Conservation (phyloP, 2,329 filamentous ascomycete genomes). For the Bipolaris bicolor region DNA sequence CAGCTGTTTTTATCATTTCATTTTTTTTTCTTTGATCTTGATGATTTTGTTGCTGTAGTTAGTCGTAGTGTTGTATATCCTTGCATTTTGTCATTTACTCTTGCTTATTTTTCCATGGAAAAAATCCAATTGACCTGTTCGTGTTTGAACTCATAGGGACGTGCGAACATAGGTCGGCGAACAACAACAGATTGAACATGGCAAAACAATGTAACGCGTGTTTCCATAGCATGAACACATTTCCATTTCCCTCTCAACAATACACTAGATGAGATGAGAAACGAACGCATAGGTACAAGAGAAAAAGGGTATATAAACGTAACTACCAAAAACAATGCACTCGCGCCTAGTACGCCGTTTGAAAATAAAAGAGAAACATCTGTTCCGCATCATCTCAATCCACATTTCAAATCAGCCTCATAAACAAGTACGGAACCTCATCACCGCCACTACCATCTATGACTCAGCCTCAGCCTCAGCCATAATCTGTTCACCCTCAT, state of each 20-base stretch:
- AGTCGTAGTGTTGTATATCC: too few relatives aligned
- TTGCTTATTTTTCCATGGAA: too few relatives aligned
- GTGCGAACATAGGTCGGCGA: too few relatives aligned
- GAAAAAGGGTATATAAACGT: background rate
- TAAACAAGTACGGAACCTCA: background rate
- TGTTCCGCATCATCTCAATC: background rate
- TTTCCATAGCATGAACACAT: background rate
- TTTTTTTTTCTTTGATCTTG: too few relatives aligned
- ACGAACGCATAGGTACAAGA: background rate
- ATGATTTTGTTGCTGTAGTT: too few relatives aligned
- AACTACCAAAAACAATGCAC: background rate
- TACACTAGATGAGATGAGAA: background rate
- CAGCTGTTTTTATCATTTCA: too few relatives aligned
- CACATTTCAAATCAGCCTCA: too few relatives aligned
- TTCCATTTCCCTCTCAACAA: background rate
- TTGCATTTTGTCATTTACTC: too few relatives aligned
- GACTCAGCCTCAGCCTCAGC: constrained; percentile 58
- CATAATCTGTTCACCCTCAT: constrained; percentile 93
- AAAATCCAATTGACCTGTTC: too few relatives aligned
- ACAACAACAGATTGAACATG: too few relatives aligned
- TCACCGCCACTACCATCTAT: background rate
- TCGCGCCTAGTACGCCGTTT: background rate
- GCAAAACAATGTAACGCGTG: too few relatives aligned
- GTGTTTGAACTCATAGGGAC: too few relatives aligned
- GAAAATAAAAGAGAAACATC: background rate